Percentiles rank a stretch among this genome's conserved stretches.
Evolutionary conservation across 192 early-diverging fungal genomes (phyloP).

Genomic region (Entophlyctis luteolus): DNA sequence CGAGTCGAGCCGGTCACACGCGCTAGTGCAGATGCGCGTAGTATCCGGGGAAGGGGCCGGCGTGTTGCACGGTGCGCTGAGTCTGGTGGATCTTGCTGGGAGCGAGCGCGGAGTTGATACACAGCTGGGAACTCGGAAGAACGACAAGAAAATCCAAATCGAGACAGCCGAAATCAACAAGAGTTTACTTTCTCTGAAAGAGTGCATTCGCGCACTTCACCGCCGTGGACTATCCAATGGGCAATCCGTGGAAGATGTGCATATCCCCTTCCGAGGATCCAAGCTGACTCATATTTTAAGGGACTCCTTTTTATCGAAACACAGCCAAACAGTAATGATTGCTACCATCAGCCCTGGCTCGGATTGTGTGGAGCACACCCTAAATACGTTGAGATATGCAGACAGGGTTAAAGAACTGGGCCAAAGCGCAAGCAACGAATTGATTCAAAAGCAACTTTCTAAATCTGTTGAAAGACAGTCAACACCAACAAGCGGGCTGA

Average conservation of each 20-base stretch:
- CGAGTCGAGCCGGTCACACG: constrained; percentile 38
- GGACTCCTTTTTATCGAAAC: constrained; percentile 35
- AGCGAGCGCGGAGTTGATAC: constrained; percentile 35
- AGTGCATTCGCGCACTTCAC: constrained; percentile 44
- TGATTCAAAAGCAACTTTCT: neutral
- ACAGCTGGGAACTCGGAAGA: neutral
- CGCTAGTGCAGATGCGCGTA: constrained; percentile 37
- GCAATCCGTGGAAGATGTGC: neutral
- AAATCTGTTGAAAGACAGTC: neutral
- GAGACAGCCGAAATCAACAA: constrained; percentile 49
- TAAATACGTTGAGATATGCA: constrained; percentile 46
- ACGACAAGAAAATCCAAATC: constrained; percentile 12
- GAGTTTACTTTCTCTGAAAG: constrained; percentile 40
- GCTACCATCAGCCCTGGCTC: constrained; percentile 41
- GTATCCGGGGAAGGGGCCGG: neutral
- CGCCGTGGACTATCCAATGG: neutral
- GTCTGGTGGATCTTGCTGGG: constrained; percentile 45
- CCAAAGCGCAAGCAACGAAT: neutral
- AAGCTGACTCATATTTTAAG: constrained; percentile 47
- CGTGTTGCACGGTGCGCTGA: neutral
- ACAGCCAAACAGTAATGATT: constrained; percentile 39
- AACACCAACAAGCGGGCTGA: neutral
- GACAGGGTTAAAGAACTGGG: constrained; percentile 39
- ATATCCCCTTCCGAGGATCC: constrained; percentile 42
- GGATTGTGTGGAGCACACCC: constrained; percentile 35